A percentile compares a stretch with the other conserved stretches of the same genome.
Evolutionary conservation across 2,329 filamentous ascomycete species (phyloP).

Genomic region (Xylaria sp.): DNA sequence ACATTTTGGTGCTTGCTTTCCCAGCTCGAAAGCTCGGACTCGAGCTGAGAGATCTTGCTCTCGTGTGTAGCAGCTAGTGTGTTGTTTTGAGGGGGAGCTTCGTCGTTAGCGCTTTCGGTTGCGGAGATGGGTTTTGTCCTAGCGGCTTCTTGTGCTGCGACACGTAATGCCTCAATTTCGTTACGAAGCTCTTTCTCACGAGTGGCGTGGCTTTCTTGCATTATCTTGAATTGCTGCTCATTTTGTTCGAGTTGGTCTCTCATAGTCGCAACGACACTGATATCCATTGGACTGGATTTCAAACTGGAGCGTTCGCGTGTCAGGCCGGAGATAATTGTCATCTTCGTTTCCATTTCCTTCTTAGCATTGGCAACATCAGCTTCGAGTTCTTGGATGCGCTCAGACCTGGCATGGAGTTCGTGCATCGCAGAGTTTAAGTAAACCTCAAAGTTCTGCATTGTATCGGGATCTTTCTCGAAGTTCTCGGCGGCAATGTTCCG

Average conservation of each 20-base stretch:
- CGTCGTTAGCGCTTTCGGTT: constrained; percentile 46
- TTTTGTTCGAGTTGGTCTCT: constrained; percentile 89
- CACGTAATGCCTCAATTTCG: constrained; percentile 76
- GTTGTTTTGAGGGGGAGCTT: constrained; percentile 46
- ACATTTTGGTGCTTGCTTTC: constrained; percentile 78
- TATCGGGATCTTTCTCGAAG: constrained; percentile 83
- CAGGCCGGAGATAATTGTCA: constrained; percentile 92
- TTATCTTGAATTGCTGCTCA: constrained; percentile 79
- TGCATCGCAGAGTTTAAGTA: constrained; percentile 93
- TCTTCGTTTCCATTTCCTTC: constrained; percentile 97
- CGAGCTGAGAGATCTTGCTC: constrained; percentile 71
- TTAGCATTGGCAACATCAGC: constrained; percentile 83
- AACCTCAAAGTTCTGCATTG: constrained; percentile 91
- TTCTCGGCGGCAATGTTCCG: constrained; percentile 89
- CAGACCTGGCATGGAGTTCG: constrained; percentile 86
- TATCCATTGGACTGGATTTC: constrained; percentile 85
- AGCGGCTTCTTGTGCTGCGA: constrained; percentile 58
- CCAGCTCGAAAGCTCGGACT: constrained; percentile 79
- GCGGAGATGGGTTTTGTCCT: constrained; percentile 37
- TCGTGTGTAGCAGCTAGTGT: constrained; percentile 58
- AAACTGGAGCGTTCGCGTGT: constrained; percentile 93
- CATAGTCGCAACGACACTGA: constrained; percentile 87
- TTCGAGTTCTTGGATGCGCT: constrained; percentile 90
- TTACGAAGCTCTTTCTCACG: constrained; percentile 79
- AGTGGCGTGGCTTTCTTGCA: constrained; percentile 77